phyloP scores from a whole-genome alignment of 768 basidiomycete genomes.

The Lyophyllum decastes region DNA sequence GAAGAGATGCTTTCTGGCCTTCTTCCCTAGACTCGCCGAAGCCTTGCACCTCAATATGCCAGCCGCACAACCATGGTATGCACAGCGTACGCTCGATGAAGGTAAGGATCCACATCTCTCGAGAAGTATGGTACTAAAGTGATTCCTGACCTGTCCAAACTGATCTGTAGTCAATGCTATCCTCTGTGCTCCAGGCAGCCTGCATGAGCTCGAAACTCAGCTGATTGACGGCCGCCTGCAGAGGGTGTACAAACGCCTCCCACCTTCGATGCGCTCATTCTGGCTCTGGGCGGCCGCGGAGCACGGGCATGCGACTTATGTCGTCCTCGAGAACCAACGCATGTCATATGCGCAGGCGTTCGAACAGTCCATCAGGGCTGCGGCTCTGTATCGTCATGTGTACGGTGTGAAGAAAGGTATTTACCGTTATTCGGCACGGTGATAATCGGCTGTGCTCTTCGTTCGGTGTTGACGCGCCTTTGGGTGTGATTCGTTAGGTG shows the following conservation, averaged over 20 bases:
- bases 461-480: background rate
- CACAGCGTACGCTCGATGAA: slow-evolving; percentile 14
- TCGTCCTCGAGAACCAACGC: slow-evolving; percentile 51
- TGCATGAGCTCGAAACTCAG: slow-evolving; percentile 43
- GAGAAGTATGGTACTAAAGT: slow-evolving; percentile 30
- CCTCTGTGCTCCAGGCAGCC: slow-evolving; percentile 37
- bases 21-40: background rate
- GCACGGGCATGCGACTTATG: slow-evolving; percentile 41
- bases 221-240: slow-evolving; percentile 45
- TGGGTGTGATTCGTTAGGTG: slow-evolving; percentile 27
- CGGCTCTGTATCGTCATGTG: slow-evolving; percentile 34
- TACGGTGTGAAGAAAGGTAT: slow-evolving; percentile 53
- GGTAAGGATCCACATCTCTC: background rate
- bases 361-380: slow-evolving; percentile 35
- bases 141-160: slow-evolving; percentile 27
- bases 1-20: background rate
- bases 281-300: slow-evolving; percentile 41
- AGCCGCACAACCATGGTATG: slow-evolving; percentile 8
- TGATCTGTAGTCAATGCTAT: slow-evolving; percentile 31
- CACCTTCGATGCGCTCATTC: slow-evolving; percentile 48
- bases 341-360: slow-evolving; percentile 43
- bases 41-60: background rate
- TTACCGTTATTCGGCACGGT: slow-evolving; percentile 35
- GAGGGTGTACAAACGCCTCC: slow-evolving; percentile 54
- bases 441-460: slow-evolving; percentile 15